Percentiles rank a stretch among this genome's conserved stretches.
Evolutionary conservation across 2,329 filamentous ascomycete genomes (phyloP).

Genomic region (Nigrospora oryzae): DNA sequence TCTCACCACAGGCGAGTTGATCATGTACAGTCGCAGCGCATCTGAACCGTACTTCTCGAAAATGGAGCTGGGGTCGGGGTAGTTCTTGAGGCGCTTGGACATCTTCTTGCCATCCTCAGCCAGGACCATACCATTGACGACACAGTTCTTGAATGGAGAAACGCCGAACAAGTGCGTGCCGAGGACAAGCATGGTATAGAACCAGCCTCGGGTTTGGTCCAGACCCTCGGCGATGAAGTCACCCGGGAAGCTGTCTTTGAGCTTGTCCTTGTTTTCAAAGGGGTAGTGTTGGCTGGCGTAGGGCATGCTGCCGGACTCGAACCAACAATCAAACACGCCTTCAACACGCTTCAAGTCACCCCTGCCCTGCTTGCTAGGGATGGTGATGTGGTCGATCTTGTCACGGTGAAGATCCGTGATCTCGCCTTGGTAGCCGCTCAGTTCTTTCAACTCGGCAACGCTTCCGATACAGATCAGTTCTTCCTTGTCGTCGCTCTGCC

Average conservation of each 20-base stretch:
- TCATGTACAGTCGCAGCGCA: constrained; percentile 87
- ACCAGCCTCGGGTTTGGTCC: constrained; percentile 94
- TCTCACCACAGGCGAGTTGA: constrained; percentile 91
- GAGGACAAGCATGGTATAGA: constrained; percentile 84
- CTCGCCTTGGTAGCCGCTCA: constrained; percentile 80
- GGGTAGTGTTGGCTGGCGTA: constrained; percentile 88
- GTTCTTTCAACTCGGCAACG: constrained; percentile 70
- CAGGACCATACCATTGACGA: constrained; percentile 92
- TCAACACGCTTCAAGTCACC: constrained; percentile 72
- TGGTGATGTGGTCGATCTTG: constrained; percentile 89
- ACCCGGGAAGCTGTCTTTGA: constrained; percentile 75
- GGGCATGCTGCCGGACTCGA: constrained; percentile 93
- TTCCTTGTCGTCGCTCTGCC: constrained; percentile 83
- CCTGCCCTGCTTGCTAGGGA: constrained; percentile 82
- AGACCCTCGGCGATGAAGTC: constrained; percentile 92
- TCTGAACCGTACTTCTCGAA: constrained; percentile 88
- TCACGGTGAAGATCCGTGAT: constrained; percentile 84
- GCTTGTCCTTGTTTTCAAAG: constrained; percentile 78
- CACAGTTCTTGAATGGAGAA: constrained; percentile 87
- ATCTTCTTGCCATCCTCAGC: constrained; percentile 98
- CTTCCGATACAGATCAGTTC: constrained; percentile 84
- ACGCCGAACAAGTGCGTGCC: constrained; percentile 81
- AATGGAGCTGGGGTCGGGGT: constrained; percentile 76
- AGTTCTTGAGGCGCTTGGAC: constrained; percentile 96
- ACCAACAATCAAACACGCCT: constrained; percentile 96